Evolutionary conservation across 225 moss, liverwort and hornwort genomes (phyloP), one percentile per base, ranked within the genome.

Genomic region (Asterella californica): DNA sequence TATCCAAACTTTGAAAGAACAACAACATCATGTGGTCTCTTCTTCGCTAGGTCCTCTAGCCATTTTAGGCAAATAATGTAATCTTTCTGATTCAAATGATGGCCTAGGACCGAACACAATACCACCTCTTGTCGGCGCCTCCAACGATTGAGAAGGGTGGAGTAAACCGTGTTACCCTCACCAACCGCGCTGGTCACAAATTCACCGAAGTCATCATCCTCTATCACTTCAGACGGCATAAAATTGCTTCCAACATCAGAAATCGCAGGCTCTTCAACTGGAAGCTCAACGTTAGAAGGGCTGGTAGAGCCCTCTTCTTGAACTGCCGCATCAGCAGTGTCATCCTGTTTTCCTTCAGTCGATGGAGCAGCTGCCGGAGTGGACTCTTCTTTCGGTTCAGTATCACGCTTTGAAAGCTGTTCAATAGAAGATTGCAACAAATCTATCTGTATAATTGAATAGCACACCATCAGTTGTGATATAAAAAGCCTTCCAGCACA

Each of bases 1-100:
- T 92, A 99, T 72, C 95, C 97, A 80, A 88, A 92, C 86, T 93
- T 99, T 10, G 97, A 95, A 49, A 99, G 89, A 80, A 99, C 85
- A 37, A 90, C 92, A 75, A 89, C 84, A 87, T 99, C 94, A 49
- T 84, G 77, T 1, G 93, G 89, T 62, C 89, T 91, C 78, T 90
- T 85, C 81, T 77, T 83, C 57, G 82, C 78, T 10, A 90, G 72
- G 29, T 87, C 80, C 78, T 95, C 92, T 81, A 99, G 83, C 99
- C 91, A 93, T 81, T 91, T 95, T 64, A 99, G 84, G 63, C 94
- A 92, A 80, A 93, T 86, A 77, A 92, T 79, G 80, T 92, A 95
- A 79, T 99, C 91, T 84, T 99, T 99, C 79, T 91, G 93, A 74
- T 88, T 87, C 83, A 99, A 82, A 84, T 99, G 99, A 90, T 99